These are phyloP conservation scores for Leishmania tropica DNA, from an alignment of 208 protist genomes.

Conservation along the genomic window DNA sequence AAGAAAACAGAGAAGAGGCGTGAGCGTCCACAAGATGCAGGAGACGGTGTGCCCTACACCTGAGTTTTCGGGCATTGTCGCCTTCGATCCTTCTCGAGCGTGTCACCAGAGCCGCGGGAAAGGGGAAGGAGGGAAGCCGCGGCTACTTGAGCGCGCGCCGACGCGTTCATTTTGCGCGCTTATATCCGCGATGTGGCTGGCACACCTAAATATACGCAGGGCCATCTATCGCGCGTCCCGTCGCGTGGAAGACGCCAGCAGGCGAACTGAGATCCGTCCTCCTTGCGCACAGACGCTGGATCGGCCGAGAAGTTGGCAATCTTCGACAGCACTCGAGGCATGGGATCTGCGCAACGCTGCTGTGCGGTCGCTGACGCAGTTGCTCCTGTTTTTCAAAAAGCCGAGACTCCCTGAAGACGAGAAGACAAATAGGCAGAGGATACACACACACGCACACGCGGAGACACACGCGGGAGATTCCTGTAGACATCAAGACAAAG, in stretches of 20 bases:
- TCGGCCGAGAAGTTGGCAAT: background rate
- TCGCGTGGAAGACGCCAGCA: background rate
- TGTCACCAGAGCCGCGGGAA: background rate
- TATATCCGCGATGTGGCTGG: background rate
- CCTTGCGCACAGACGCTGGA: background rate
- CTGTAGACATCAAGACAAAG: background rate
- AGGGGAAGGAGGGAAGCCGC: background rate
- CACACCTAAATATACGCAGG: background rate
- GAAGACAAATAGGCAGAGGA: conserved; percentile 1
- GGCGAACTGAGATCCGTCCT: background rate
- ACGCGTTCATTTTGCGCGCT: background rate
- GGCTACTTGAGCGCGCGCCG: background rate
- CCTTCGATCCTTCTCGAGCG: background rate
- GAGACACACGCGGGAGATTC: background rate
- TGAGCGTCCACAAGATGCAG: background rate
- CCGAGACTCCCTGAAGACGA: background rate
- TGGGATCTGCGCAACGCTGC: background rate
- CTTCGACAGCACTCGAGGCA: background rate
- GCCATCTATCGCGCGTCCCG: background rate
- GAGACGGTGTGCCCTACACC: background rate
- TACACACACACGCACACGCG: background rate
- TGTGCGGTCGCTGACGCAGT: background rate
- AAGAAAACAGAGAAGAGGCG: background rate
- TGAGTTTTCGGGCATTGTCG: background rate
- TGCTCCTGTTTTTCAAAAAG: background rate